A percentile compares a stretch with the other conserved stretches of the same genome.
These are phyloP conservation scores for Fomitopsis palustris DNA, from an alignment of 1,284 basidiomycete species.

Conservation along the genomic window DNA sequence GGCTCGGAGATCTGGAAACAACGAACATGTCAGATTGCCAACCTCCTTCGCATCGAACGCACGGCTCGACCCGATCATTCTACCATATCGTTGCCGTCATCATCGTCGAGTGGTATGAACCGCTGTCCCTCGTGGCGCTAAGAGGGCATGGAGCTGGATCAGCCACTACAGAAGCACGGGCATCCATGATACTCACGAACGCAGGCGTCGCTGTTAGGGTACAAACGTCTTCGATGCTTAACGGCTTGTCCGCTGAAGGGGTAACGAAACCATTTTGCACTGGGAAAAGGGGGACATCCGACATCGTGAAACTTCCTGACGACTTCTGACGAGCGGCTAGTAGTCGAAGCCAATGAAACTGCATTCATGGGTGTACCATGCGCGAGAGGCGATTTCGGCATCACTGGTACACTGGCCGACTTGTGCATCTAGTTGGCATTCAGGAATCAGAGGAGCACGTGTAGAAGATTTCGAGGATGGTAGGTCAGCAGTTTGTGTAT, in stretches of 20 bases:
- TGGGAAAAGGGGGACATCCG: background rate
- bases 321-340: background rate
- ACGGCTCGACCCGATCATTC: background rate
- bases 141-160: background rate
- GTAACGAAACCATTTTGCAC: background rate
- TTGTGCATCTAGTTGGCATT: background rate
- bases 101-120: slow-evolving; percentile 27
- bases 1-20: too few species aligned
- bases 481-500: background rate
- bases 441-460: background rate
- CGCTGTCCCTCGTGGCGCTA: slow-evolving; percentile 22
- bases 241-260: slow-evolving; percentile 13
- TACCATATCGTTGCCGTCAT: slow-evolving; percentile 21
- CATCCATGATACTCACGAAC: slow-evolving; percentile 11
- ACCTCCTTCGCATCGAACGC: too few species aligned
- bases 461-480: background rate
- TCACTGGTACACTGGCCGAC: background rate
- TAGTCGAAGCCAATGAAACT: slow-evolving; percentile 1
- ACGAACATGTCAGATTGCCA: too few species aligned
- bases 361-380: slow-evolving; percentile 2
- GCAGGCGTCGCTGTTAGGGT: slow-evolving; percentile 13
- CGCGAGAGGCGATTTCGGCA: background rate
- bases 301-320: background rate
- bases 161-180: background rate
- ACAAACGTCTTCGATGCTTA: slow-evolving; percentile 25